Base-by-base conservation (phyloP, 1,284 basidiomycete genomes). In the Peniophora sp. region DNA sequence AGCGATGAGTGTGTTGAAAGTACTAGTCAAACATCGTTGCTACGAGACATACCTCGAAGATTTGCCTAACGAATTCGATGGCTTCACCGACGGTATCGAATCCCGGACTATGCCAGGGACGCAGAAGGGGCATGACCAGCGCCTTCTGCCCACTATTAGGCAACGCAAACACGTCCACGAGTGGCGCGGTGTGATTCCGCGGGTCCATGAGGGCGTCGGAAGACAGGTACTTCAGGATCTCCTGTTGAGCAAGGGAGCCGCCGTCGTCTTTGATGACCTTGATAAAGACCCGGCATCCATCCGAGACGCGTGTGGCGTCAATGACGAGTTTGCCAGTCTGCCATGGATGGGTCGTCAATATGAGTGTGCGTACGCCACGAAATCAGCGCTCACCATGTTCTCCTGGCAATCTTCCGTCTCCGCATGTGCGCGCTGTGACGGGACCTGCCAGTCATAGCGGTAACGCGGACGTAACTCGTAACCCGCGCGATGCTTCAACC, bases 21-120 rank as follows among this genome's bases (percentile, higher is more conserved):
- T 6, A 32, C 5, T 6, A 32, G 27, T 32, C n/a, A 32, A 32
- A 12, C 27, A 32, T 32, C 5, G 27, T 32, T 6, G 17, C 22
- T 15, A 15, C 1, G 6, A 11, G 10, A 18, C 53, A 3, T 34
- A 68, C 66, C 53, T 66, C 62, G 11, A 65, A 57, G 9, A 59
- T 52, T 46, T 68, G 67, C 1, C 37, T 41, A 46, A 64, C 53
- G 47, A 61, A 67, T 14, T 59, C 56, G 1, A 67, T 48, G 5
- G 57, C 60, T 50, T 69, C 67, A 3, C 63, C 63, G 15, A 59
- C 48, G 0, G 62, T 62, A 3, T 52, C 23, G 39, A 67, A 62
- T 0, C 12, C 47, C 5, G 65, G 65, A 17, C 57, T 12, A 24
- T 57, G 9, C 42, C 52, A 62, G 0, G 20, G 34, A 6, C 61